These are phyloP conservation scores for Trichosporon sp. DNA, from an alignment of 1,284 basidiomycete species.

Conservation along the genomic window DNA sequence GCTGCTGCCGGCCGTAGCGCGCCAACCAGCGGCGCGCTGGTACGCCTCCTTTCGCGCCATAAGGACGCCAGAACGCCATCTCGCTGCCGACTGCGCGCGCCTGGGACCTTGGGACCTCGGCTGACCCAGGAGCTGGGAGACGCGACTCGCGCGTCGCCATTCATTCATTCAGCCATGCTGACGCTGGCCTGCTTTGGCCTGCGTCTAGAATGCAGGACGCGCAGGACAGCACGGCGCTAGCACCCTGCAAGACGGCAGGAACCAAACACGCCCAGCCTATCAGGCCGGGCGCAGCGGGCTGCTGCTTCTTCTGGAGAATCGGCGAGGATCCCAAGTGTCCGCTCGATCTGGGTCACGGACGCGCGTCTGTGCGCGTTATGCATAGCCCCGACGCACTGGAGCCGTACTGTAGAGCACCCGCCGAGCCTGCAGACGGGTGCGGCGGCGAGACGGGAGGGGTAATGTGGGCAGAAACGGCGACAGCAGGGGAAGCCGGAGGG, in stretches of 20 bases:
- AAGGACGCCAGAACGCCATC: neutral
- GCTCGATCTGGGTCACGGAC: neutral
- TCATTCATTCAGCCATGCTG: neutral
- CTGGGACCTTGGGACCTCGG: too few relatives aligned
- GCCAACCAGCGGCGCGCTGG: neutral
- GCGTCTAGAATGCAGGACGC: neutral
- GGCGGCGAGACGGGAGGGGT: neutral
- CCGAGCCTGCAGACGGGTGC: neutral
- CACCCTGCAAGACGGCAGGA: neutral
- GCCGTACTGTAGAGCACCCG: neutral
- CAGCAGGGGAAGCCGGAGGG: neutral
- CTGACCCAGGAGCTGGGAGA: too few relatives aligned
- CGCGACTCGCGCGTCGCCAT: neutral
- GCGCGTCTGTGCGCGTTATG: neutral
- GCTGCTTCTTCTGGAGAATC: neutral
- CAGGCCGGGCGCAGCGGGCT: neutral
- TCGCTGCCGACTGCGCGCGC: neutral
- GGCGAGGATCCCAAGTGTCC: neutral
- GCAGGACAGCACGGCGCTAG: neutral
- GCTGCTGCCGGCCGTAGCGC: neutral
- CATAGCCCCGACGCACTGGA: neutral
- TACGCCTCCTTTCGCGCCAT: neutral
- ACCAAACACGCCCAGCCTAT: neutral
- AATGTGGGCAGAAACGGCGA: neutral
- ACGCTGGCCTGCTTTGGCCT: neutral